Base-by-base conservation (phyloP, 345 rosid species). In the Populus euphratica region DNA sequence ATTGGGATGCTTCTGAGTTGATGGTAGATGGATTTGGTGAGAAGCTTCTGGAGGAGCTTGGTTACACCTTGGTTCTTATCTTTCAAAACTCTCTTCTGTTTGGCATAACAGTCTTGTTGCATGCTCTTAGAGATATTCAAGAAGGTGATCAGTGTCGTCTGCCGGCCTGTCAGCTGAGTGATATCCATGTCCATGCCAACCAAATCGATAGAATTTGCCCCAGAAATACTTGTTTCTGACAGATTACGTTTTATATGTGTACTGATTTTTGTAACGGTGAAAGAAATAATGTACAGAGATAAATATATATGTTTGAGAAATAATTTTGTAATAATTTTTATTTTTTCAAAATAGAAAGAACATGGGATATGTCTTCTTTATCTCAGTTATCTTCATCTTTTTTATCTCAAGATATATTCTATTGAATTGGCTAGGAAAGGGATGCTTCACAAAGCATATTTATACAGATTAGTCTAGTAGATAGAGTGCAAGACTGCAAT, bases 11-110 rank as follows among this genome's bases (percentile, higher is more conserved):
- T 77, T 91, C 98, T 52, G 99, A 93, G 87, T 89, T 95, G 74
- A 90, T 95, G 77, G 99, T 95, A 74, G 98, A 95, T 86, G 99
- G 92, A 86, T 95, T 93, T 86, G 99, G 98, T 76, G 98, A 95
- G 78, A 95, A 95, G 79, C 96, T 95, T 78, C 83, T 95, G 91
- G 99, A 95, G 89, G 99, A 95, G 91, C 96, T 95, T 77, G 99
- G 92, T 84, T 95, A 93, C 85, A 95, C 98, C 75, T 84, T 92
- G 99, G 98, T 95, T 33, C 35, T 33, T 33, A 95, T 68, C 69
- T 72, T 69, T 84, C 71, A 74, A 69, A 80, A 70, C 78, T 52
- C 36, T 67, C 13, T 68, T 36, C 11, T 76, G 49, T 69, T 74
- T 72, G 62, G 47, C 68, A 31, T 56, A 35, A 76, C 29, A 36